A percentile compares a stretch with the other conserved stretches of the same genome.
phyloP scores from a whole-genome alignment of 176 grass and related monocot species.

The Tillandsia leiboldiana region DNA sequence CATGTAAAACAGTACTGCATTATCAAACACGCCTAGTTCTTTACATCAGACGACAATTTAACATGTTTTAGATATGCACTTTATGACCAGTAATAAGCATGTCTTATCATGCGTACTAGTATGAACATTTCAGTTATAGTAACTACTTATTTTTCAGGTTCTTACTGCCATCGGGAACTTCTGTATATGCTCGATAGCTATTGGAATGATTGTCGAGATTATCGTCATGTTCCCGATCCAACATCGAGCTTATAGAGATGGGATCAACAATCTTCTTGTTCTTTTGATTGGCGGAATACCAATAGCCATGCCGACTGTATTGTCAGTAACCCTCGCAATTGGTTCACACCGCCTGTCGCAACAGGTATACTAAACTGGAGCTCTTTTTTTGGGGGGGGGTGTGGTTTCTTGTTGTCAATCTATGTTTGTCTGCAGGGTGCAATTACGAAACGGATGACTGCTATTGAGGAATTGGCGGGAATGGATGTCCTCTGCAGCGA shows the following conservation, averaged over 20 bases:
- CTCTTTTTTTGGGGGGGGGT: background rate
- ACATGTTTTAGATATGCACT: too few species aligned
- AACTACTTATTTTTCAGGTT: conserved; percentile 39
- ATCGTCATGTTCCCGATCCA: conserved; percentile 83
- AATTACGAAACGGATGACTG: conserved; percentile 87
- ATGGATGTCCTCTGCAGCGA: conserved; percentile 94
- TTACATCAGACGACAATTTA: background rate
- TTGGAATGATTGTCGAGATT: conserved; percentile 64
- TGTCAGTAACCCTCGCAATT: conserved; percentile 76
- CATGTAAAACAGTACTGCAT: background rate
- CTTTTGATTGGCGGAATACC: conserved; percentile 84
- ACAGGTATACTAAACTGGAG: conserved; percentile 37
- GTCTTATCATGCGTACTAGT: background rate
- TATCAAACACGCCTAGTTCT: background rate
- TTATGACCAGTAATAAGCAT: background rate
- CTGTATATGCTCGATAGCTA: conserved; percentile 72
- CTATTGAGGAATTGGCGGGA: conserved; percentile 80
- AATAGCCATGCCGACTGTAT: conserved; percentile 82
- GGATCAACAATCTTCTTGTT: conserved; percentile 84
- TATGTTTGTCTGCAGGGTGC: conserved; percentile 48
- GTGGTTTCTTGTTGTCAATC: background rate
- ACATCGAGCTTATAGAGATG: conserved; percentile 51
- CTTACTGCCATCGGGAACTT: conserved; percentile 83
- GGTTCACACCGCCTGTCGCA: conserved; percentile 73
- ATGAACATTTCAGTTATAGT: background rate